A percentile compares a stretch with the other conserved stretches of the same genome.
Evolutionary conservation across 345 rosid species (phyloP).

Genomic region (Citrus glauca): DNA sequence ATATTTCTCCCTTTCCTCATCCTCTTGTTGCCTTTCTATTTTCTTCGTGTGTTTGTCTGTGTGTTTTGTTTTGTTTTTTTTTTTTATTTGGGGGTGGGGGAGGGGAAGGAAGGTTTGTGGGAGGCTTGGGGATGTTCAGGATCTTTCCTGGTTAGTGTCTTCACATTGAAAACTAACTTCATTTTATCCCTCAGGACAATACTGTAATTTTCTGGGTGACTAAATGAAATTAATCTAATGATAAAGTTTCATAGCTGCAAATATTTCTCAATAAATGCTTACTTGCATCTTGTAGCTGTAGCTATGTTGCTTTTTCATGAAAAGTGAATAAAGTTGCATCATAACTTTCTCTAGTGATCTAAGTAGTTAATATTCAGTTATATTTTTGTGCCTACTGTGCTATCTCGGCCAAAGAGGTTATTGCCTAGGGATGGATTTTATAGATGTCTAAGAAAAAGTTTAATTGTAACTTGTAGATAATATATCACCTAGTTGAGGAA

Average conservation of each 20-base stretch:
- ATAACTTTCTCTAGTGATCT: background rate
- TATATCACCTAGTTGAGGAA: background rate
- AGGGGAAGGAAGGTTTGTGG: no score
- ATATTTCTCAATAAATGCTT: background rate
- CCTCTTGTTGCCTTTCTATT: background rate
- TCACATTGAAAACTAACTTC: background rate
- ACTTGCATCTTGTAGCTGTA: background rate
- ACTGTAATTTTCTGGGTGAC: background rate
- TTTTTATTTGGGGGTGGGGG: no score
- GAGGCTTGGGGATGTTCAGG: no score
- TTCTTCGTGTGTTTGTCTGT: background rate
- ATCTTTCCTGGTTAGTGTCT: background rate
- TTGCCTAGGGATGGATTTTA: background rate
- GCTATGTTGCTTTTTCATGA: background rate
- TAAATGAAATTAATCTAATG: background rate
- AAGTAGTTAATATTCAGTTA: background rate
- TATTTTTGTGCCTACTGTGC: background rate
- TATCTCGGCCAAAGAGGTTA: background rate
- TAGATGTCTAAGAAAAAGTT: background rate
- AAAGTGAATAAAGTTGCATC: background rate
- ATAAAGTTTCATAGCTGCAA: background rate
- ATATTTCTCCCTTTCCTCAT: background rate
- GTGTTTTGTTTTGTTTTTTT: background rate
- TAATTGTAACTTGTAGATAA: background rate
- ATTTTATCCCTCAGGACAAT: background rate